Base-by-base conservation (phyloP, 257 asterid species). In the Striga asiatica region DNA sequence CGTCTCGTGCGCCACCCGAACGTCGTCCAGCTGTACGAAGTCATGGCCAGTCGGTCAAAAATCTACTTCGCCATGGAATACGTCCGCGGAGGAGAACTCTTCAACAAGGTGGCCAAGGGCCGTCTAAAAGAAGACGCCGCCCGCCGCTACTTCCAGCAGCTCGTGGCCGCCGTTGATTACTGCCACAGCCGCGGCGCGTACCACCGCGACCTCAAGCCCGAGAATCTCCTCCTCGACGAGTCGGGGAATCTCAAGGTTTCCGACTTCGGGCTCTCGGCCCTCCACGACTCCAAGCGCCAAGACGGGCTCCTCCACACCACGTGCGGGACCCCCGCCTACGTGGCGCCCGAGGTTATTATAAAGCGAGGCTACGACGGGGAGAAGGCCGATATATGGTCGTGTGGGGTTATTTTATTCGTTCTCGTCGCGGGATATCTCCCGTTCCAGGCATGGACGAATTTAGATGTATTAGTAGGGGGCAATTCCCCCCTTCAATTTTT, bases 321-420 rank as follows among this genome's bases (percentile, higher is more conserved):
- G 0, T 91, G 98, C 14, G 98, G 98, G 10, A 91, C 98, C 0
- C 98, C 98, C 0, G 95, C 98, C 1, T 91, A 91, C 16, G 98
- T 87, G 4, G 96, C 98, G 0, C 98, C 98, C 0, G 98, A 91
- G 76, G 95, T 91, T 6, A 91, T 91, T 19, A 63, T 62, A 16
- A 78, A 76, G 29, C 68, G 56, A 14, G 97, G 98, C 0, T 91
- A 87, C 25, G 93, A 91, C 22, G 98, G 97, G 0, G 97, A 71
- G 10, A 87, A 76, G 74, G 97, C 94, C 0, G 98, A 91, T 32
- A 82, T 91, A 0, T 91, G 98, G 98, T 87, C 97, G 0, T 87
- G 97, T 35, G 98, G 98, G 1, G 95, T 91, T 5, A 76, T 91
- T 8, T 70, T 84, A 0, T 91, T 80, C 38, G 97, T 91, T 3